Evolutionary conservation across 345 rosid genomes (phyloP), one percentile per base, ranked within the genome.

Genomic region (Sonneratia caseolaris): DNA sequence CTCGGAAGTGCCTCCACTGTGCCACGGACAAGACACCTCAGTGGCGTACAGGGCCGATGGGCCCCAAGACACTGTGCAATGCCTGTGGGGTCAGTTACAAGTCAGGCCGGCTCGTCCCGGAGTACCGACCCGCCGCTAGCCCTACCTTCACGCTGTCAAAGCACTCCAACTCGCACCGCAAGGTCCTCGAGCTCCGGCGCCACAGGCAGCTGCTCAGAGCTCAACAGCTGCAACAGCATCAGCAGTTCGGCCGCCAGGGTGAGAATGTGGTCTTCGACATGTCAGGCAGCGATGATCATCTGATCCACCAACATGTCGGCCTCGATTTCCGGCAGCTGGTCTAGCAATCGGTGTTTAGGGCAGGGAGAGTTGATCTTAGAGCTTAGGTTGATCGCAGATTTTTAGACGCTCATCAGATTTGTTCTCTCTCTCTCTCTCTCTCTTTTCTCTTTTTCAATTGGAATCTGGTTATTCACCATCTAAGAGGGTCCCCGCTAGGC

Each of bases 41-140:
- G 79, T 89, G 95, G 95, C 74, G 95, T 64, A 89, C 95, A 2
- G 95, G 95, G 14, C 95, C 95, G 3, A 81, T 89, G 88, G 95
- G 94, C 1, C 94, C 94, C 1, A 89, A 87, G 76, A 89, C 94
- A 14, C 80, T 94, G 68, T 94, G 98, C 69, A 94, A 94, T 76
- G 98, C 98, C 2, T 94, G 98, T 8, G 95, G 95, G 7, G 95
- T 89, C 61, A 73, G 95, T 76, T 87, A 83, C 80, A 89, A 89
- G 80, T 89, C 95, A 21, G 95, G 95, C 0, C 75, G 95, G 27
- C 79, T 89, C 6, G 95, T 89, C 62, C 95, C 95, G 5, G 95
- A 89, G 65, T 89, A 89, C 79, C 79, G 95, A 27, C 95, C 95
- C 4, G 95, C 92, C 1, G 82, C 94, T 6, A 89, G 94, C 83